These are phyloP conservation scores for Aspergillus biplanus DNA, from an alignment of 495 filamentous ascomycete genomes.

Conservation along the genomic window DNA sequence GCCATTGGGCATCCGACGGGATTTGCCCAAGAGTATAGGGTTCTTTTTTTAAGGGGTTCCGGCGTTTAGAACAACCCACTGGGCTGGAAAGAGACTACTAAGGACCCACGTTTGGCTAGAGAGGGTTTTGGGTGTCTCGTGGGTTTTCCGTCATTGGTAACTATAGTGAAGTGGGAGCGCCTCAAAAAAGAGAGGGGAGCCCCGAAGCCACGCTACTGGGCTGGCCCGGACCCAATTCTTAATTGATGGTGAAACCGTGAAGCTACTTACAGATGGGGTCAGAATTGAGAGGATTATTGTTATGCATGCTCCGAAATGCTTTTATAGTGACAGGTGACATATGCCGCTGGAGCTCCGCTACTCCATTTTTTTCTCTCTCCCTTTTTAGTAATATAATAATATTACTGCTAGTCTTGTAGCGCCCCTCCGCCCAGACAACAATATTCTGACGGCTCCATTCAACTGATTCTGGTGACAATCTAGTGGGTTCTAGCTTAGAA, in stretches of 20 bases:
- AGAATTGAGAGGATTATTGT: not conserved
- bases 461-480: constrained; percentile 32
- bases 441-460: constrained; percentile 28
- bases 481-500: constrained; percentile 33
- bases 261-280: constrained; percentile 1
- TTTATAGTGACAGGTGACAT: constrained; percentile 17
- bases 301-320: constrained; percentile 12
- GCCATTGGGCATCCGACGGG: constrained; percentile 12
- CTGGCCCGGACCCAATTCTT: constrained; percentile 15
- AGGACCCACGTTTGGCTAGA: not conserved
- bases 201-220: constrained; percentile 19
- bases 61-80: not conserved
- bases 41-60: not conserved
- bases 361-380: constrained; percentile 1
- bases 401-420: not conserved
- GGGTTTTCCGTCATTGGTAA: not conserved
- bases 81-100: not conserved
- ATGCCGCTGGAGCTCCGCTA: constrained; percentile 5
- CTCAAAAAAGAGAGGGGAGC: not conserved
- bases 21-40: constrained; percentile 4
- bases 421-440: constrained; percentile 4
- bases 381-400: constrained; percentile 7
- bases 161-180: not conserved
- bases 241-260: constrained; percentile 12
- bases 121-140: not conserved